phyloP scores from a whole-genome alignment of 352 stramenopile species.

The Pythium vanterpoolii region DNA sequence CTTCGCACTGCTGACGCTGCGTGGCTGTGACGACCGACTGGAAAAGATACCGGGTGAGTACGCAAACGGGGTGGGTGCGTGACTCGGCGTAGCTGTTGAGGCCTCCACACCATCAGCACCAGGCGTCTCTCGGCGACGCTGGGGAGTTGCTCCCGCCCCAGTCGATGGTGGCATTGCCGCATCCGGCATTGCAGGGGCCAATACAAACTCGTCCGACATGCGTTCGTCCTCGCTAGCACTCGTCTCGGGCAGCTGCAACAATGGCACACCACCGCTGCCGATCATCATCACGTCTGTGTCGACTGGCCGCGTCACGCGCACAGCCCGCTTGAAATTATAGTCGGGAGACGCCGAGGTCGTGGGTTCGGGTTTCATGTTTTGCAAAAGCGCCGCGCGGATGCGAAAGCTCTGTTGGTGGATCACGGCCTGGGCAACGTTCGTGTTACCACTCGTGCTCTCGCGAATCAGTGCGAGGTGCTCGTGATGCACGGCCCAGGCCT shows the following conservation, averaged over 20 bases:
- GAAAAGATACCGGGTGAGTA: conserved; percentile 77
- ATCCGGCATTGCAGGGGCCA: conserved; percentile 12
- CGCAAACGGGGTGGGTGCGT: conserved; percentile 5
- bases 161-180: conserved; percentile 10
- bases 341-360: not conserved
- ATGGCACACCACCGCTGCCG: conserved; percentile 18
- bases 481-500: conserved; percentile 72
- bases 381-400: conserved; percentile 51
- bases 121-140: not conserved
- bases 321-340: conserved; percentile 23
- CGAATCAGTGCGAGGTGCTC: conserved; percentile 74
- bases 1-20: conserved; percentile 26
- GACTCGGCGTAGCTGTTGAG: not conserved
- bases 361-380: conserved; percentile 69
- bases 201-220: conserved; percentile 36
- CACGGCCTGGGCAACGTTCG: conserved; percentile 48
- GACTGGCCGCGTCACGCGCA: conserved; percentile 21
- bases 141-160: not conserved
- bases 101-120: not conserved
- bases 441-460: conserved; percentile 54
- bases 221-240: conserved; percentile 29
- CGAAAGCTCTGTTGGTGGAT: conserved; percentile 65
- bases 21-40: conserved; percentile 41
- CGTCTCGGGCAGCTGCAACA: conserved; percentile 18
- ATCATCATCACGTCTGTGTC: conserved; percentile 34